phyloP scores from a whole-genome alignment of 768 basidiomycete species.

The Coprinellus aureogranulatus region DNA sequence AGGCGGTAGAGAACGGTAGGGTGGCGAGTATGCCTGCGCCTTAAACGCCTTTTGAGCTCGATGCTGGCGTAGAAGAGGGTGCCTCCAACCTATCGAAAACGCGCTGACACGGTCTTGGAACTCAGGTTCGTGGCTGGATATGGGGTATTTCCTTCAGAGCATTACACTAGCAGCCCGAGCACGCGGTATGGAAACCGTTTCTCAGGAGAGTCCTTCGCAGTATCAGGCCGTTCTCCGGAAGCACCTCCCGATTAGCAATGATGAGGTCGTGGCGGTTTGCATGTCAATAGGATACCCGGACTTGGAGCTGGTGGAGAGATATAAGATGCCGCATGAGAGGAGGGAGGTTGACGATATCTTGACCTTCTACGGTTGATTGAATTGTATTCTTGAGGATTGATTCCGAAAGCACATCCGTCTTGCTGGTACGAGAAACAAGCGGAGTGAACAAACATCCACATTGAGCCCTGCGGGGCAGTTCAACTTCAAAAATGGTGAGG shows the following conservation, averaged over 20 bases:
- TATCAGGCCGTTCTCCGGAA: slow-evolving; percentile 6
- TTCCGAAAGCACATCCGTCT: too few relatives aligned
- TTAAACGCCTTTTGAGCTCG: too few relatives aligned
- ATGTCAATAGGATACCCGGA: slow-evolving; percentile 10
- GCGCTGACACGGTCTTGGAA: background rate
- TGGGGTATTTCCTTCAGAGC: slow-evolving; percentile 10
- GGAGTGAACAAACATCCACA: too few relatives aligned
- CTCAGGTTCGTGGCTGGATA: slow-evolving; percentile 10
- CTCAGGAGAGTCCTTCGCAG: slow-evolving; percentile 8
- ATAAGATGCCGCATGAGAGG: background rate
- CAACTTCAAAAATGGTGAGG: too few relatives aligned
- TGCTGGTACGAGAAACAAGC: too few relatives aligned
- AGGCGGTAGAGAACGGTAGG: too few relatives aligned
- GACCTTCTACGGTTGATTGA: background rate
- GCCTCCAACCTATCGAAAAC: too few relatives aligned
- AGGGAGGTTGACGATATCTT: slow-evolving; percentile 8
- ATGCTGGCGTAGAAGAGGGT: too few relatives aligned
- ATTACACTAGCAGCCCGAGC: slow-evolving; percentile 5
- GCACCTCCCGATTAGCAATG: slow-evolving; percentile 4
- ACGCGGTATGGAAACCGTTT: slow-evolving; percentile 8
- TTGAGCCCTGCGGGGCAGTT: too few relatives aligned
- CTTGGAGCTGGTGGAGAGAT: background rate
- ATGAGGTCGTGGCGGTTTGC: slow-evolving; percentile 4
- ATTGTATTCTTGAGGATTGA: too few relatives aligned
- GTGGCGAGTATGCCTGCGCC: too few relatives aligned